Percentiles rank a stretch among this genome's conserved stretches.
Evolutionary conservation across 495 filamentous ascomycete genomes (phyloP).

Genomic region (Choiromyces venosus): DNA sequence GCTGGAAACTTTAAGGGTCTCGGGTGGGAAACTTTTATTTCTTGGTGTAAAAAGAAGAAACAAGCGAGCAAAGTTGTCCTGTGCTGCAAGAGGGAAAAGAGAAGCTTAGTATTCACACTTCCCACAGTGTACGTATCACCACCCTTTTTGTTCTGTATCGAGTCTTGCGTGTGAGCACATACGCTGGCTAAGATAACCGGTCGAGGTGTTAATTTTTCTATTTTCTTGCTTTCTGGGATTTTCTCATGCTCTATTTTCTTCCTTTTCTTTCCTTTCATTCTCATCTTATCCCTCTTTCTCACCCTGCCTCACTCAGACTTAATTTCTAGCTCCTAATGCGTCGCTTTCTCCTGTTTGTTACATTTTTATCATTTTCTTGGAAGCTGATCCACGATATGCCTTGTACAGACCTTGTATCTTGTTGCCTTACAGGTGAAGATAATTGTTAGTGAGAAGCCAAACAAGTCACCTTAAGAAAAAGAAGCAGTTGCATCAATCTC

Average conservation of each 20-base stretch:
- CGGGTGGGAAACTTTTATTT: slow-evolving; percentile 35
- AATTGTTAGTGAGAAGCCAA: slow-evolving; percentile 37
- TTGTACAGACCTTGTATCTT: slow-evolving; percentile 43
- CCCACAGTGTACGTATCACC: slow-evolving; percentile 43
- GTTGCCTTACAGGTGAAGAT: slow-evolving; percentile 36
- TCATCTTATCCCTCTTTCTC: slow-evolving; percentile 33
- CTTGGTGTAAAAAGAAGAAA: slow-evolving; percentile 40
- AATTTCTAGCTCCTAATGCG: slow-evolving; percentile 23
- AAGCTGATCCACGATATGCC: slow-evolving; percentile 42
- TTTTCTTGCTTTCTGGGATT: slow-evolving; percentile 25
- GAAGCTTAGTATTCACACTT: slow-evolving; percentile 39
- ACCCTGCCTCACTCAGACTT: slow-evolving; percentile 18
- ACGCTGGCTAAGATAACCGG: neutral
- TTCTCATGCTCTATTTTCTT: slow-evolving; percentile 36
- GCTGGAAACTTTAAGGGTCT: slow-evolving; percentile 33
- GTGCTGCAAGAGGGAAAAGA: slow-evolving; percentile 35
- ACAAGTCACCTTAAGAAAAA: slow-evolving; percentile 41
- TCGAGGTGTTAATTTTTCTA: slow-evolving; percentile 30
- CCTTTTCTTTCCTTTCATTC: slow-evolving; percentile 34
- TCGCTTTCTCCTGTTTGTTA: neutral
- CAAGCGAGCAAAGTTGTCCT: slow-evolving; percentile 37
- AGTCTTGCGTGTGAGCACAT: slow-evolving; percentile 21
- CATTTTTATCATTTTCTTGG: slow-evolving; percentile 29
- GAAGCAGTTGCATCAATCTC: slow-evolving; percentile 39
- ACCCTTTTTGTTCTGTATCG: slow-evolving; percentile 42